Conservation (phyloP, 1,284 basidiomycete genomes). For the Ustanciosporium gigantosporum region DNA sequence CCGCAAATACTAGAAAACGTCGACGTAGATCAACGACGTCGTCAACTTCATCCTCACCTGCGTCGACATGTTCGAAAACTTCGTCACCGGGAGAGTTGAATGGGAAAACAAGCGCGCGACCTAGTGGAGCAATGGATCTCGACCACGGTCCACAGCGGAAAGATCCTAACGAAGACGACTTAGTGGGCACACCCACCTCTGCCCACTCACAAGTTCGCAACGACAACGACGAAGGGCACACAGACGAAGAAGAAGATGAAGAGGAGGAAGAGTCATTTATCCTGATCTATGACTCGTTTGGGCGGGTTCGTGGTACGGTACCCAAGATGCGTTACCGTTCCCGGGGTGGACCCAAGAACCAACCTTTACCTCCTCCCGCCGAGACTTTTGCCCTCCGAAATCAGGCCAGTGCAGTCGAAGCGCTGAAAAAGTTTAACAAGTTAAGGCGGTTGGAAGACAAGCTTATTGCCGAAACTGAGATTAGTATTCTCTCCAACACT, state of each 20-base stretch:
- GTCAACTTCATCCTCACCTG: neutral
- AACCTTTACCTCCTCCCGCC: slow-evolving; percentile 10
- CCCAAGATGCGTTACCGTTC: slow-evolving; percentile 2
- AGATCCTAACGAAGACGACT: too few relatives aligned
- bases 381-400: slow-evolving; percentile 11
- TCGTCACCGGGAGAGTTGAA: too few relatives aligned
- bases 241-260: neutral
- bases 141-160: too few relatives aligned
- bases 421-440: neutral
- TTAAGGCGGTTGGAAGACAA: too few relatives aligned
- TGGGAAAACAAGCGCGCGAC: too few relatives aligned
- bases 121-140: too few relatives aligned
- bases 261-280: slow-evolving; percentile 1
- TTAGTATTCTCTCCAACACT: too few relatives aligned
- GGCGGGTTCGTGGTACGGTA: slow-evolving; percentile 7
- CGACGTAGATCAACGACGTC: slow-evolving; percentile 1
- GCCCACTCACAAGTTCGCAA: too few relatives aligned
- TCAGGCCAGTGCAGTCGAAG: neutral
- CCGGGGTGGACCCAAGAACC: slow-evolving; percentile 5
- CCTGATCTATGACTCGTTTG: slow-evolving; percentile 23
- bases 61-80: too few relatives aligned
- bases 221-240: neutral
- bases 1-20: neutral
- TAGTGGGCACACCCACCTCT: too few relatives aligned
- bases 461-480: too few relatives aligned